Base-by-base conservation (phyloP, 495 filamentous ascomycete genomes). In the Neurospora hispaniola region DNA sequence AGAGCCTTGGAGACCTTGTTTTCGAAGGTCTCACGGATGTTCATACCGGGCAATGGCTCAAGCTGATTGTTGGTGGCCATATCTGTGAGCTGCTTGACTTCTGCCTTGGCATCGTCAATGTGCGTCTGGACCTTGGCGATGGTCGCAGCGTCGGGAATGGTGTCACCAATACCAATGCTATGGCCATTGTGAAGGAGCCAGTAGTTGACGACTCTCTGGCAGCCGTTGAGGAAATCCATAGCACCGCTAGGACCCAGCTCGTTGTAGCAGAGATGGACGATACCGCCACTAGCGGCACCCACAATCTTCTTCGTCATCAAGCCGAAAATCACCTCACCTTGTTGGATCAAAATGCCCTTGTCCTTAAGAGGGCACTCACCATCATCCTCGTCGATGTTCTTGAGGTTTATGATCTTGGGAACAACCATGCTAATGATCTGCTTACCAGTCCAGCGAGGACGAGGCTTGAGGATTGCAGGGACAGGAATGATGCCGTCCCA, bases 171-270 rank as follows among this genome's bases (percentile, higher is more conserved):
- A 82, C 96, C 96, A 74, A 99, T 98, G 82, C 93, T 97, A 83
- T 96, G 96, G 62, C 96, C 96, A 78, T 98, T 91, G 82, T 99
- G 96, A n/a, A 98, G 85, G 12, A 99, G 88, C 96, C 96, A 98
- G 82, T 98, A 97, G 79, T 93, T 93, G 74, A 98, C 91, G 46
- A 98, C 94, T 18, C 91, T 89, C 81, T 99, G 96, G 42, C 90
- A 90, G 70, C 94, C 94, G 77, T 97, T 97, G 85, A 99, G 97
- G 86, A 99, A 99, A 46, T 88, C 88, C 80, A 98, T 91, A 10
- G 94, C 92, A 41, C 90, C 90, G n/a, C 91, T 85, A 42, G 88
- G 84, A 23, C 96, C 95, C 71, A 93, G 91, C 82, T 98, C 96
- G 78, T 99, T 98, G 87, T 90, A 98, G 79, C 97, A 95, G 75